Conservation (phyloP, 345 rosid genomes). For the Acer negundo region DNA sequence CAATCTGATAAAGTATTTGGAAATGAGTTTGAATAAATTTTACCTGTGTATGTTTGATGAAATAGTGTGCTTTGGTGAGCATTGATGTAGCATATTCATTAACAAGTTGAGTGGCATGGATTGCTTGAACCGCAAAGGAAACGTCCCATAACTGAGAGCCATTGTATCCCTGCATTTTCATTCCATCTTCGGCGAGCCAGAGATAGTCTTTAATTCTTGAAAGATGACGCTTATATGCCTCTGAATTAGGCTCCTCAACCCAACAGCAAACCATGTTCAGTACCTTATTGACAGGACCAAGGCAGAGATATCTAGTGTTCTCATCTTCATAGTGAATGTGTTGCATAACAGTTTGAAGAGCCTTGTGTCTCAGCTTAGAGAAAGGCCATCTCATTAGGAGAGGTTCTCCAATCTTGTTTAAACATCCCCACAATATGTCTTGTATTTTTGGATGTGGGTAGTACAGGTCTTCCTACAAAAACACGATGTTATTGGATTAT, state of each 20-base stretch:
- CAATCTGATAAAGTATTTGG: too few species aligned
- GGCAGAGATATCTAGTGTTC: slow-evolving; percentile 46
- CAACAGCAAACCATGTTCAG: slow-evolving; percentile 65
- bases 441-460: slow-evolving; percentile 53
- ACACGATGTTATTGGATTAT: too few species aligned
- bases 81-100: slow-evolving; percentile 40
- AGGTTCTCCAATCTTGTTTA: slow-evolving; percentile 52
- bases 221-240: slow-evolving; percentile 50
- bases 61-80: slow-evolving; percentile 66
- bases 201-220: slow-evolving; percentile 59
- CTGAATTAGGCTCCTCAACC: slow-evolving; percentile 59
- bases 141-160: slow-evolving; percentile 82
- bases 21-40: not conserved
- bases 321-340: slow-evolving; percentile 72
- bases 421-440: slow-evolving; percentile 57
- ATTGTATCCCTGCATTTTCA: slow-evolving; percentile 77
- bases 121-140: slow-evolving; percentile 58
- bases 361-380: slow-evolving; percentile 47
- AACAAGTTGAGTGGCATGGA: slow-evolving; percentile 46
- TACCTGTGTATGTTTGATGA: slow-evolving; percentile 60
- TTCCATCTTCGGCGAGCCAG: slow-evolving; percentile 71
- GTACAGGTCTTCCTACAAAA: slow-evolving; percentile 59
- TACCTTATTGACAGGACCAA: slow-evolving; percentile 59
- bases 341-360: slow-evolving; percentile 48
- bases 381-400: slow-evolving; percentile 56